Evolutionary conservation across 2,329 filamentous ascomycete species (phyloP), one percentile per base, ranked within the genome.

Genomic region (Beauveria sp.): DNA sequence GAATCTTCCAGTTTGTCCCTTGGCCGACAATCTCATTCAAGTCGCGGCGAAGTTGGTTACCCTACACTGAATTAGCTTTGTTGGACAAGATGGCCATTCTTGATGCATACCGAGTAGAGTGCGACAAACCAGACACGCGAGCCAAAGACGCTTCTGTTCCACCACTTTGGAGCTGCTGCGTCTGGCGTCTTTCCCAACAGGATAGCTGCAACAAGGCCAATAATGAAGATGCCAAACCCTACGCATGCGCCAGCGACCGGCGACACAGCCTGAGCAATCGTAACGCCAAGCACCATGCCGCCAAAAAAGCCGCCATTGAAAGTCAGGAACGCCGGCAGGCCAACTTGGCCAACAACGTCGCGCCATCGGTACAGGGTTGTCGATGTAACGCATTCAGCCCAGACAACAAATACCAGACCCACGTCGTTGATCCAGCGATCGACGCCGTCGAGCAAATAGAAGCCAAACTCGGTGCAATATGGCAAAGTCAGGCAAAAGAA

Each of bases 401-500:
- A 77, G 59, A 85, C 76, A 56, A 84, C 77, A 67, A 85, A 80
- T 55, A 84, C 76, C 22, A 84, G 67, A 18, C 77, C 73, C 6
- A 82, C 74, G 64, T 84, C 80, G 67, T 82, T 84, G 62, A 81
- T 75, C 81, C 81, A 84, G 2, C 76, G 71, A 59, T 84, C 82
- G 16, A 84, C 75, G 1, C 80, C 82, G 28, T 79, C 76, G 2
- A 84, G 73, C 0, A 84, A 74, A 61, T 82, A 79, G 67, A 80
- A 84, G 5, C 82, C 82, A 43, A 84, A 83, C 59, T 83, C 75
- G 0, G 82, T 84, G 68, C 81, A 83, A 67, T 83, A 85, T 0
- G 80, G 80, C 10, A 84, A 67, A 30, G 79, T 84, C 66, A 84
- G 71, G 16, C 83, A 73, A 65, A 84, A 83, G 0, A 78, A 83